phyloP scores from a whole-genome alignment of 176 grass and related monocot species.

The Lolium perenne region DNA sequence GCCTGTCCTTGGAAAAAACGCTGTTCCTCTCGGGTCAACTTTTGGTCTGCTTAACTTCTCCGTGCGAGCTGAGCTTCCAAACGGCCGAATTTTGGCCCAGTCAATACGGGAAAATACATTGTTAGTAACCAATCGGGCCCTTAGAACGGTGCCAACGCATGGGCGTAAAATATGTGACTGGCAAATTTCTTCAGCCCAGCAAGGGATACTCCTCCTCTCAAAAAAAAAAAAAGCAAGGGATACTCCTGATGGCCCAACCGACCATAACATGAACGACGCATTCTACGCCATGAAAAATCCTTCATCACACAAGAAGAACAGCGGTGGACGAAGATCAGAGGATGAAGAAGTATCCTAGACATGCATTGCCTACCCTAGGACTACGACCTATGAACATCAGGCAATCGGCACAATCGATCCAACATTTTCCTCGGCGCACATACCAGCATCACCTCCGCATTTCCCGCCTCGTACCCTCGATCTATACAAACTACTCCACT shows the following conservation, averaged over 20 bases:
- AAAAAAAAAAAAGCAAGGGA: too few species aligned
- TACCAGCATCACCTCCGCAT: neutral
- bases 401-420: neutral
- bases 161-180: too few species aligned
- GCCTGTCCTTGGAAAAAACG: too few species aligned
- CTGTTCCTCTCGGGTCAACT: too few species aligned
- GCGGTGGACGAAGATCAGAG: neutral
- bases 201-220: too few species aligned
- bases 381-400: neutral
- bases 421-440: neutral
- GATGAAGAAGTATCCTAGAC: neutral
- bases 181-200: too few species aligned
- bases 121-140: too few species aligned
- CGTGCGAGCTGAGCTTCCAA: too few species aligned
- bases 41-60: too few species aligned
- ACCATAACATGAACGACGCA: neutral
- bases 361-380: neutral
- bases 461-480: neutral
- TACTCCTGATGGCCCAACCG: neutral
- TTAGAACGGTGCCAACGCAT: too few species aligned
- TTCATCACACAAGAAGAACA: neutral
- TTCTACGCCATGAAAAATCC: neutral
- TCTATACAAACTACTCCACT: conserved; percentile 26
- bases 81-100: too few species aligned
- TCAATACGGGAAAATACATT: too few species aligned